Evolutionary conservation across 2,329 filamentous ascomycete species (phyloP).

Genomic region (Calycina marina): DNA sequence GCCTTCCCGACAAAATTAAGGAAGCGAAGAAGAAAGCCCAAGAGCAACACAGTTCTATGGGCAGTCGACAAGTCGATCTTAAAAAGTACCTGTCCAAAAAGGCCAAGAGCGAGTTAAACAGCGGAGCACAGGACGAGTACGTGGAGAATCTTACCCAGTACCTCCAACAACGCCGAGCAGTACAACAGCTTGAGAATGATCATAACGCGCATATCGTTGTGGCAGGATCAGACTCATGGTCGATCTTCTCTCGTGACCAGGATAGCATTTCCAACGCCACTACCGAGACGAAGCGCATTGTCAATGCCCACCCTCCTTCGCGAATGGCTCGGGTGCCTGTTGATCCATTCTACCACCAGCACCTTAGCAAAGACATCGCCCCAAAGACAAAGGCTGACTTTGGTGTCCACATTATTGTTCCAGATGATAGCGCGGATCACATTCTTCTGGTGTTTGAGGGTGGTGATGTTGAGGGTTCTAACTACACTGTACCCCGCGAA

Average conservation of each 20-base stretch:
- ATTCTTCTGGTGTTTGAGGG: constrained; percentile 66
- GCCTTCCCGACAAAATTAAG: constrained; percentile 59
- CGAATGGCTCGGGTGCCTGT: constrained; percentile 53
- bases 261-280: constrained; percentile 70
- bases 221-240: constrained; percentile 65
- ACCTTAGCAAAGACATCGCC: constrained; percentile 50
- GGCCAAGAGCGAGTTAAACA: constrained; percentile 53
- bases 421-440: constrained; percentile 43
- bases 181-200: constrained; percentile 65
- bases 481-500: constrained; percentile 39
- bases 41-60: constrained; percentile 78
- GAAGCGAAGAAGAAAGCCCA: constrained; percentile 70
- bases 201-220: constrained; percentile 83
- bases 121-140: constrained; percentile 61
- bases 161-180: constrained; percentile 64
- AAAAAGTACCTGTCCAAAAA: constrained; percentile 42
- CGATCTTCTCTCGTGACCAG: constrained; percentile 73
- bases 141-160: constrained; percentile 81
- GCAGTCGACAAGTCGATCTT: constrained; percentile 70
- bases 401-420: constrained; percentile 61
- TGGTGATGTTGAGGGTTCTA: constrained; percentile 29
- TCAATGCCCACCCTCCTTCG: constrained; percentile 59
- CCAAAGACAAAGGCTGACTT: constrained; percentile 50
- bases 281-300: constrained; percentile 58
- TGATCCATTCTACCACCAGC: constrained; percentile 67